These are phyloP conservation scores for Russula compacta DNA, from an alignment of 768 basidiomycete species.

Conservation along the genomic window DNA sequence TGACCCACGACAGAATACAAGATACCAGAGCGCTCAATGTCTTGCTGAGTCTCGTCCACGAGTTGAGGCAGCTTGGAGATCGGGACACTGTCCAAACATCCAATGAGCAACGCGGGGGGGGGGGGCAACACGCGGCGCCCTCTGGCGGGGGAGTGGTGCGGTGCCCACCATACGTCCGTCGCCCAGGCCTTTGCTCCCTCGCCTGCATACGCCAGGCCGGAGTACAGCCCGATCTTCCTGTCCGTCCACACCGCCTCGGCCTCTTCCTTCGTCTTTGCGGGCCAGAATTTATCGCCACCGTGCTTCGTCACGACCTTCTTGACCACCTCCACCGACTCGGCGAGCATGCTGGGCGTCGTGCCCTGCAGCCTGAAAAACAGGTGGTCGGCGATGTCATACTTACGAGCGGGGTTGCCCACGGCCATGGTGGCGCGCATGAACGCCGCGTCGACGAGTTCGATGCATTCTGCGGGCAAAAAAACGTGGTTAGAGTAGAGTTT, in stretches of 20 bases:
- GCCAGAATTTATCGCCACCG: slow-evolving; percentile 56
- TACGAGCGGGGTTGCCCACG: slow-evolving; percentile 34
- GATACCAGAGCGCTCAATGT: slow-evolving; percentile 48
- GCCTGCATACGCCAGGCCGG: slow-evolving; percentile 41
- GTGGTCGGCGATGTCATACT: slow-evolving; percentile 36
- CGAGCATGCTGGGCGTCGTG: slow-evolving; percentile 46
- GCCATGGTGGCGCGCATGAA: slow-evolving; percentile 58
- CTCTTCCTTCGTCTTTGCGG: slow-evolving; percentile 55
- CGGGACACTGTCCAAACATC: slow-evolving; percentile 37
- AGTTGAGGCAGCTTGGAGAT: slow-evolving; percentile 57
- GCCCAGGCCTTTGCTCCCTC: slow-evolving; percentile 52
- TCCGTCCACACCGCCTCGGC: slow-evolving; percentile 68
- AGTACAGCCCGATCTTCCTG: slow-evolving; percentile 56
- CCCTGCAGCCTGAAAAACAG: slow-evolving; percentile 89
- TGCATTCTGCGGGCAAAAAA: slow-evolving; percentile 47
- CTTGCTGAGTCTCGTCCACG: slow-evolving; percentile 61
- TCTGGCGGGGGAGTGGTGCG: not conserved
- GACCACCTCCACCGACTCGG: slow-evolving; percentile 52
- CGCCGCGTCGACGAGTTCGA: slow-evolving; percentile 69
- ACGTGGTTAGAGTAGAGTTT: not conserved
- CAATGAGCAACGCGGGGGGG: not conserved
- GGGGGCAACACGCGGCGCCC: not conserved
- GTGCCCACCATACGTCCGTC: slow-evolving; percentile 66
- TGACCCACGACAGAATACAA: slow-evolving; percentile 64
- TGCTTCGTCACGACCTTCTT: slow-evolving; percentile 50